Evolutionary conservation across 1,284 basidiomycete species (phyloP), one percentile per base, ranked within the genome.

Genomic region (Trametes hirsuta): DNA sequence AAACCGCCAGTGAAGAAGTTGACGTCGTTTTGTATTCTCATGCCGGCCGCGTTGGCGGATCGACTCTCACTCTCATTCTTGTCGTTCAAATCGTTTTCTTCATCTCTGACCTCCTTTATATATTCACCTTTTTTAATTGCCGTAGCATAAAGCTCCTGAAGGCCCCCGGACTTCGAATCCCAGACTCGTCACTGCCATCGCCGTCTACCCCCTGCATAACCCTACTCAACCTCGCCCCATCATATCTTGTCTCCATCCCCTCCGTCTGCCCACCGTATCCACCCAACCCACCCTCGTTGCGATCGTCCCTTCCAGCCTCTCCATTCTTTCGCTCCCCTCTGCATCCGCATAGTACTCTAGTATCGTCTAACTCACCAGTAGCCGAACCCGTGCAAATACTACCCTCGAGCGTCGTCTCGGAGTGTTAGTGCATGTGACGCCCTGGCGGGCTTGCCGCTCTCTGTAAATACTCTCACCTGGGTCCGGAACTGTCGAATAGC

Each of bases 401-500:
- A 30, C 30, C 30, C 8, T 30, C 30, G 30, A 30, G 30, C 4
- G 8, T 30, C 30, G 8, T 30, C 30, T 30, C 8, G 30, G 8
- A 30, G 30, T 30, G 30, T 30, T 30, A 30, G 30, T 8, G 44
- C 9, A 11, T 18, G 58, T 24, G 30, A 24, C 44, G 41, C 25
- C n/a, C 21, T 5, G 22, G 21, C 46, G 25, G 11, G 36, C 18
- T 49, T 15, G 41, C 24, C 22, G 22, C 15, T 52, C 47, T 41
- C 52, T 55, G 59, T 61, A 55, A 53, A 61, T 61, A 61, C 39
- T 55, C 45, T 47, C 42, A 34, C 22, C 46, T 53, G 59, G 53
- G 47, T 51, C 44, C 45, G 60, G 60, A 62, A 58, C 36, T 56
- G 54, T 56, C 55, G 54, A 53, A 53, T 56, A 61, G 50, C 42